Conservation (phyloP, 192 early-diverging fungal species). For the Borealophlyctis nickersoniae region DNA sequence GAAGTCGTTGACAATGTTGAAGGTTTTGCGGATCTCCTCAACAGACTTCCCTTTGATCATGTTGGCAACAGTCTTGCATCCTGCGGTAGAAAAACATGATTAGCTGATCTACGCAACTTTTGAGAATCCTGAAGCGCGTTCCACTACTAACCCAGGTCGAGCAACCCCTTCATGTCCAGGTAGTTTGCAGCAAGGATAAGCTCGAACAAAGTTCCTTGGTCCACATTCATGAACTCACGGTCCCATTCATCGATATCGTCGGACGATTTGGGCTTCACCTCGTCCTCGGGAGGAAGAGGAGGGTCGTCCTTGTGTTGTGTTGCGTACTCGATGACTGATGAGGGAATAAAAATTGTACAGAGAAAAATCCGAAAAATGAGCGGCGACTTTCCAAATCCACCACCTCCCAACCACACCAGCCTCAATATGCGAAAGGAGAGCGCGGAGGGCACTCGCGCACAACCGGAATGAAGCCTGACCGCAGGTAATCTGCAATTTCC, state of each 20-base stretch:
- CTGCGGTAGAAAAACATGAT: conserved; percentile 24
- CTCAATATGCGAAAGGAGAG: too few species aligned
- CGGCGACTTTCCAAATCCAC: too few species aligned
- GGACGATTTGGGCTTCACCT: conserved; percentile 58
- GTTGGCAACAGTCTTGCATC: conserved; percentile 84
- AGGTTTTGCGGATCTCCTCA: conserved; percentile 79
- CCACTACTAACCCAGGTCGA: conserved; percentile 48
- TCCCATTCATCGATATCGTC: conserved; percentile 89
- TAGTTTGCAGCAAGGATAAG: conserved; percentile 76
- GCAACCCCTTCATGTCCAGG: conserved; percentile 58
- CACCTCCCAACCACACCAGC: too few species aligned
- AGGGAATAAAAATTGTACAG: too few species aligned
- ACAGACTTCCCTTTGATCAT: conserved; percentile 90
- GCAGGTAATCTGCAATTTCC: too few species aligned
- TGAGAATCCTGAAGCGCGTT: not conserved
- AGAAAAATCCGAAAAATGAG: too few species aligned
- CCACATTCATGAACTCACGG: conserved; percentile 83
- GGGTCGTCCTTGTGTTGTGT: conserved; percentile 78
- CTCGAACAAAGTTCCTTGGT: conserved; percentile 92
- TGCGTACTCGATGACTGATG: conserved; percentile 84
- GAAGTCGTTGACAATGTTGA: conserved; percentile 97
- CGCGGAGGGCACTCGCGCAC: too few species aligned
- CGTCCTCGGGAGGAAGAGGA: conserved; percentile 51
- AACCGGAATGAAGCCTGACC: too few species aligned
- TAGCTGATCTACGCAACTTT: not conserved